These are phyloP conservation scores for Rhynchospora tenuis DNA, from an alignment of 176 grass and related monocot species.

Conservation along the genomic window DNA sequence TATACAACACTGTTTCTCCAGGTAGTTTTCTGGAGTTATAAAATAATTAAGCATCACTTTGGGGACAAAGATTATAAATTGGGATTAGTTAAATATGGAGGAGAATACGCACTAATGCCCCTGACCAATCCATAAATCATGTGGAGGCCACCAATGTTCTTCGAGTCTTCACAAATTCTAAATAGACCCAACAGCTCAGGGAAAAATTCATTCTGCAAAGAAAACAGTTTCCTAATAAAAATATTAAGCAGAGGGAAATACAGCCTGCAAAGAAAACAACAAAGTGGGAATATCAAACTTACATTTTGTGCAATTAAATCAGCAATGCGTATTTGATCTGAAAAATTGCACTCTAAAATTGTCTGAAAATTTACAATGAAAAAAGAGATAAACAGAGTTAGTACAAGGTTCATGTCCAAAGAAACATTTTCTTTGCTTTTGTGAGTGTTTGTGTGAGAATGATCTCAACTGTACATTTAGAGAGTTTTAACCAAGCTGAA, in stretches of 20 bases:
- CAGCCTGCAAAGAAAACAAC: background rate
- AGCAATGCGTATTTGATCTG: slow-evolving; percentile 43
- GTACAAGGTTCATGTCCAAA: background rate
- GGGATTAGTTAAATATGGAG: background rate
- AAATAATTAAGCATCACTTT: background rate
- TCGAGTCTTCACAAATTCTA: slow-evolving; percentile 58
- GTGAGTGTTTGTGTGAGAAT: too few relatives aligned
- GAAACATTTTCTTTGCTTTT: too few relatives aligned
- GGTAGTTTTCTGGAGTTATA: background rate
- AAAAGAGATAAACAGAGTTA: background rate
- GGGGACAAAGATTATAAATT: background rate
- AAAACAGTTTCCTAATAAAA: slow-evolving; percentile 6
- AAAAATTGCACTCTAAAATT: slow-evolving; percentile 43
- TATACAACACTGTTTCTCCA: background rate
- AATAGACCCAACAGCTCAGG: slow-evolving; percentile 63
- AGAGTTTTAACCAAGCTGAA: too few relatives aligned
- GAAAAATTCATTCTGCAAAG: slow-evolving; percentile 74
- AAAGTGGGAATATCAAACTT: slow-evolving; percentile 36
- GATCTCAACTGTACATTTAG: too few relatives aligned
- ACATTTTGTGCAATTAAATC: slow-evolving; percentile 74
- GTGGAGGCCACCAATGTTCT: slow-evolving; percentile 54
- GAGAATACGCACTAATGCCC: slow-evolving; percentile 58
- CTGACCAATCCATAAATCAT: slow-evolving; percentile 81
- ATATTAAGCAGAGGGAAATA: background rate
- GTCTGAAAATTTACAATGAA: slow-evolving; percentile 40